These are phyloP conservation scores for Aspergillus sp. DNA, from an alignment of 2,329 filamentous ascomycete species.

Conservation along the genomic window DNA sequence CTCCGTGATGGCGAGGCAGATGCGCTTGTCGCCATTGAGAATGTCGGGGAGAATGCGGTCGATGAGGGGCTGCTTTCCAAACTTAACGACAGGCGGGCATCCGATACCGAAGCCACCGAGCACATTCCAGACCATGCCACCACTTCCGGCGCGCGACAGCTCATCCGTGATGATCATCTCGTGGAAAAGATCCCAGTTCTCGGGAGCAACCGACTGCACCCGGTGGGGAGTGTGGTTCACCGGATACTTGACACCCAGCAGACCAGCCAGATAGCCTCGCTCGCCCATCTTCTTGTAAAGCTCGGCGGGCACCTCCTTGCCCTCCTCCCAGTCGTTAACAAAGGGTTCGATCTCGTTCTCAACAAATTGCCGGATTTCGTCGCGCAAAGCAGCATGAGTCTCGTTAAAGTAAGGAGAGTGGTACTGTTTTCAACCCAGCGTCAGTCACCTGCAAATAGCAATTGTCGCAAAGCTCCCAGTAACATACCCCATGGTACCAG, in stretches of 20 bases:
- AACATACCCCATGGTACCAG: constrained; percentile 85
- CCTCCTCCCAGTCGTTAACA: constrained; percentile 95
- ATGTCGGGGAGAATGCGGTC: constrained; percentile 84
- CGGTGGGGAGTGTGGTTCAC: constrained; percentile 60
- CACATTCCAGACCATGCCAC: constrained; percentile 93
- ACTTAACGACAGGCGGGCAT: constrained; percentile 82
- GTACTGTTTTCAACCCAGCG: constrained; percentile 48
- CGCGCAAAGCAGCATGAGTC: constrained; percentile 79
- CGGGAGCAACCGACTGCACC: constrained; percentile 67
- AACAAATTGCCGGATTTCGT: constrained; percentile 87
- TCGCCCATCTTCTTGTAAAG: constrained; percentile 96
- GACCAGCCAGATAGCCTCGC: constrained; percentile 80
- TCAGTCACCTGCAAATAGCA: constrained; percentile 5
- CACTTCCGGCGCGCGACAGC: constrained; percentile 76
- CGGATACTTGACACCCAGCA: constrained; percentile 73
- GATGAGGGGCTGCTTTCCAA: constrained; percentile 74
- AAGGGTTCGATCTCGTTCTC: constrained; percentile 81
- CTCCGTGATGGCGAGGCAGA: constrained; percentile 95
- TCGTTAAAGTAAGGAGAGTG: constrained; percentile 96
- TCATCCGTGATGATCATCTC: constrained; percentile 94
- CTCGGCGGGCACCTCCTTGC: constrained; percentile 72
- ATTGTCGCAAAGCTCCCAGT: background rate
- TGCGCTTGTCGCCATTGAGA: constrained; percentile 85
- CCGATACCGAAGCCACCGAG: constrained; percentile 96
- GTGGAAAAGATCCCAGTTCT: constrained; percentile 98